These are phyloP conservation scores for Vanderwaltozyma polyspora DNA, from an alignment of 805 yeast genomes.

Conservation along the genomic window DNA sequence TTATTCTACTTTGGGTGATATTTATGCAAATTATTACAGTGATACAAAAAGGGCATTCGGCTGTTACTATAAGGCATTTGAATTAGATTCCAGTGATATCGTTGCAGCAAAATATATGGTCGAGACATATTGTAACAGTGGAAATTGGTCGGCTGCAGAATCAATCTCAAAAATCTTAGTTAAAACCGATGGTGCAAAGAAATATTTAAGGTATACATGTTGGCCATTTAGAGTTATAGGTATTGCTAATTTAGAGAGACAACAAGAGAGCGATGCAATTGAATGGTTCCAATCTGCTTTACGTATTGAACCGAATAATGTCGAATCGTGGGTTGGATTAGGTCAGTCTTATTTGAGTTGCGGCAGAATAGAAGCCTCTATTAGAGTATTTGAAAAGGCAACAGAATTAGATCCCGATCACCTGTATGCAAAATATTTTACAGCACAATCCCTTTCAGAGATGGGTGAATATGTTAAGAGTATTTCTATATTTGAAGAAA, in stretches of 20 bases:
- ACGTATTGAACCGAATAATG: slow-evolving; percentile 53
- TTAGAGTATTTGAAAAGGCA: slow-evolving; percentile 67
- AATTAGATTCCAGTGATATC: slow-evolving; percentile 66
- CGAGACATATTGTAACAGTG: slow-evolving; percentile 48
- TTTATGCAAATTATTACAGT: slow-evolving; percentile 47
- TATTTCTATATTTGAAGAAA: slow-evolving; percentile 32
- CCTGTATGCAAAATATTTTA: slow-evolving; percentile 55
- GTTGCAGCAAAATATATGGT: slow-evolving; percentile 66
- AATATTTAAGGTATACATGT: slow-evolving; percentile 35
- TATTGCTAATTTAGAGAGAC: slow-evolving; percentile 57
- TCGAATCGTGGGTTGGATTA: slow-evolving; percentile 84
- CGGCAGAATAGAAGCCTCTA: slow-evolving; percentile 80
- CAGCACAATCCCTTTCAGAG: slow-evolving; percentile 53
- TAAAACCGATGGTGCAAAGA: slow-evolving; percentile 48
- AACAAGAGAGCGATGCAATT: slow-evolving; percentile 67
- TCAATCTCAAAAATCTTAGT: slow-evolving; percentile 57
- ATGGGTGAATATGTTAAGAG: slow-evolving; percentile 60
- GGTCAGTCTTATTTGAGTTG: slow-evolving; percentile 88
- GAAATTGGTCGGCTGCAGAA: slow-evolving; percentile 82
- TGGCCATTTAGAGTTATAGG: slow-evolving; percentile 94
- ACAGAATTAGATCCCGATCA: slow-evolving; percentile 39
- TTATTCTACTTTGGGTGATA: slow-evolving; percentile 67
- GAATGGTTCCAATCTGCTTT: slow-evolving; percentile 83
- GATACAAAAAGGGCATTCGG: slow-evolving; percentile 66
- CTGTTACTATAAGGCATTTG: slow-evolving; percentile 84